These are phyloP conservation scores for Coemansia sp. DNA, from an alignment of 192 early-diverging fungal species.

Conservation along the genomic window DNA sequence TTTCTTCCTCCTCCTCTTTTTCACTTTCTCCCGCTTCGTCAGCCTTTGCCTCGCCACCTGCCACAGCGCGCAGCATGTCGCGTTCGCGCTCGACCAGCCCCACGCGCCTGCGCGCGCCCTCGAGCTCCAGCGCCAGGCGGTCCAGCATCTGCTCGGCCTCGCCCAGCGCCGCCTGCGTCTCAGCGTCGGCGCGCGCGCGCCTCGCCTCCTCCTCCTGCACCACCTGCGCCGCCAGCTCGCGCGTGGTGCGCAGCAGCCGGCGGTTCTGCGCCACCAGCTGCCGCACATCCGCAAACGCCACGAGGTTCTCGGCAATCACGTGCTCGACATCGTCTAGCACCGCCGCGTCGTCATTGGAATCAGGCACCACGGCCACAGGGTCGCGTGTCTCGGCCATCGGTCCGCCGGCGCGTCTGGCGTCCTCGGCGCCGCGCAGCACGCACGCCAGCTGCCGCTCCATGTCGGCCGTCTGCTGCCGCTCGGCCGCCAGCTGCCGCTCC, in stretches of 20 bases:
- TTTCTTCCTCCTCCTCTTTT: not conserved
- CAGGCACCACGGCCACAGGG: constrained; percentile 14
- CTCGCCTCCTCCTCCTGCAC: constrained; percentile 50
- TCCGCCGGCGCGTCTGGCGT: constrained; percentile 48
- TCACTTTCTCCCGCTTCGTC: not conserved
- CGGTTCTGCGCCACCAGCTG: constrained; percentile 63
- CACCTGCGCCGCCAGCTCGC: constrained; percentile 55
- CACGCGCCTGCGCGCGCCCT: constrained; percentile 45
- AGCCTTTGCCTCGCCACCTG: not conserved
- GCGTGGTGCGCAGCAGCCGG: constrained; percentile 58
- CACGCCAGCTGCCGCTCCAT: constrained; percentile 56
- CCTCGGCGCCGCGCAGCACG: constrained; percentile 55
- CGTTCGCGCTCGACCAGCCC: constrained; percentile 56
- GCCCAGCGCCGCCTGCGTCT: constrained; percentile 53
- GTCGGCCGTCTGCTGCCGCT: constrained; percentile 58
- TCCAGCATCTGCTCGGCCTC: constrained; percentile 59
- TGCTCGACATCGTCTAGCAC: constrained; percentile 49
- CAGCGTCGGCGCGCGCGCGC: constrained; percentile 42
- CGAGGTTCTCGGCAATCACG: constrained; percentile 56
- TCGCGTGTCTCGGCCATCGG: constrained; percentile 33
- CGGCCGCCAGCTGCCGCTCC: constrained; percentile 37
- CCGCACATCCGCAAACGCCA: constrained; percentile 53
- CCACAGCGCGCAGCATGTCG: constrained; percentile 49
- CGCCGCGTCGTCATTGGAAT: constrained; percentile 19
- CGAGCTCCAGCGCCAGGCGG: constrained; percentile 51